A percentile compares a stretch with the other conserved stretches of the same genome.
These are phyloP conservation scores for Backusella mclennaniae DNA, from an alignment of 192 early-diverging fungal species.

Conservation along the genomic window DNA sequence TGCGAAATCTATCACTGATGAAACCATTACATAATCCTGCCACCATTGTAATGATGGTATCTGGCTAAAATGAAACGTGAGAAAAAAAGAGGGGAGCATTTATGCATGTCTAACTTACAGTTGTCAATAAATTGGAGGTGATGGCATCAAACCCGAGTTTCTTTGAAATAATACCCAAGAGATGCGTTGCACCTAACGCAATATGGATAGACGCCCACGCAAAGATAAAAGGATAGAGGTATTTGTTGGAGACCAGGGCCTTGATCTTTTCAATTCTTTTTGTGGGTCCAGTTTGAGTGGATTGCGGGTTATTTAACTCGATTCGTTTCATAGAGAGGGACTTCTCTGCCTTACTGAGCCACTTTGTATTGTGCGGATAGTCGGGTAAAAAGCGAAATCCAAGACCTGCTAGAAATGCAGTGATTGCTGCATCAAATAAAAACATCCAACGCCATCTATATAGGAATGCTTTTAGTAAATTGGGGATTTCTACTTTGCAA, in stretches of 20 bases:
- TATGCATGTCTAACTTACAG: conserved; percentile 17
- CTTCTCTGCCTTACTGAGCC: conserved; percentile 29
- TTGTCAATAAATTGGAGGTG: conserved; percentile 33
- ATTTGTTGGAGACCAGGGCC: conserved; percentile 16
- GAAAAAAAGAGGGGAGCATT: neutral
- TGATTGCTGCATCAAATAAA: conserved; percentile 34
- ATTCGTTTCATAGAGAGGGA: neutral
- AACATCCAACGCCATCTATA: conserved; percentile 40
- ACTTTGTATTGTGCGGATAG: conserved; percentile 34
- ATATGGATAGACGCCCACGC: conserved; percentile 34
- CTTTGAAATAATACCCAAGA: conserved; percentile 35
- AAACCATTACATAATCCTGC: conserved; percentile 33
- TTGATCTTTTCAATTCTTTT: neutral
- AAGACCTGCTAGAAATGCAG: conserved; percentile 21
- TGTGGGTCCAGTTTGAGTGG: neutral
- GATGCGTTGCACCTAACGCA: conserved; percentile 25
- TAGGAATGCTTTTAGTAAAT: neutral
- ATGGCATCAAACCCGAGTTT: conserved; percentile 37
- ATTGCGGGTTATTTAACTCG: conserved; percentile 4
- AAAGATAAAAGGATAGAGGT: conserved; percentile 29
- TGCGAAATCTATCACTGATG: conserved; percentile 26
- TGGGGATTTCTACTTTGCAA: neutral
- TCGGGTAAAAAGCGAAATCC: conserved; percentile 34
- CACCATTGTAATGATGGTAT: conserved; percentile 35
- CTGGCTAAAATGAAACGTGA: conserved; percentile 26